Conservation (phyloP, 192 early-diverging fungal species). For the Funneliformis mosseae region DNA sequence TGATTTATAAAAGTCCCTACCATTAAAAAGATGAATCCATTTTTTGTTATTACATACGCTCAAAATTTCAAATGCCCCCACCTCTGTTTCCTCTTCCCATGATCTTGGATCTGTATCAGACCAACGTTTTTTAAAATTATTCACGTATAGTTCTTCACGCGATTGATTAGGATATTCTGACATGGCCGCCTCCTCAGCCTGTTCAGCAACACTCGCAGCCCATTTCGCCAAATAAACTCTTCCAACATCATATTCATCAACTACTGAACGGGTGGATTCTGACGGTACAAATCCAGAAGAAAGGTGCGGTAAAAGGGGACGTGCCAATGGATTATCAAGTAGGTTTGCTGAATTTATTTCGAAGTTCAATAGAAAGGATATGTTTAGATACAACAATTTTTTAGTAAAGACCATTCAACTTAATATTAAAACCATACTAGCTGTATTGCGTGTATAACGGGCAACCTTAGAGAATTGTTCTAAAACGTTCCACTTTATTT, state of each 20-base stretch:
- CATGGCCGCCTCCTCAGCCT: conserved; percentile 18
- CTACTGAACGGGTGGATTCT: conserved; percentile 59
- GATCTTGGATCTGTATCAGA: neutral
- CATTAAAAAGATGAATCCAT: neutral
- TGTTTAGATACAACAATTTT: neutral
- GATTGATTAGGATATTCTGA: conserved; percentile 34
- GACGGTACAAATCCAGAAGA: conserved; percentile 53
- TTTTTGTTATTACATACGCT: conserved; percentile 35
- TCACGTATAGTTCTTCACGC: neutral
- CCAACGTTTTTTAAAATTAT: conserved; percentile 36
- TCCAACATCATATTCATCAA: conserved; percentile 80
- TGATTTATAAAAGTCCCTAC: neutral
- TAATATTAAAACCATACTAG: conserved; percentile 38
- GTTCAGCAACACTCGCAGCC: conserved; percentile 61
- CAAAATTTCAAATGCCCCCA: conserved; percentile 49
- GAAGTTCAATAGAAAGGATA: neutral
- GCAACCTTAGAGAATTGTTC: conserved; percentile 79
- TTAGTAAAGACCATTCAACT: neutral
- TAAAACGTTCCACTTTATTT: conserved; percentile 72
- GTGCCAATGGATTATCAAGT: conserved; percentile 56
- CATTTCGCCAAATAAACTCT: conserved; percentile 79
- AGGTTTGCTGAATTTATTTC: conserved; percentile 32
- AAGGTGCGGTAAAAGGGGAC: conserved; percentile 54
- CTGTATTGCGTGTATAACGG: conserved; percentile 66
- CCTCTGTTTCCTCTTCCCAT: conserved; percentile 47